Conservation (phyloP, 1,139 yeast genomes). For the Eremothecium cymbalariae region DNA sequence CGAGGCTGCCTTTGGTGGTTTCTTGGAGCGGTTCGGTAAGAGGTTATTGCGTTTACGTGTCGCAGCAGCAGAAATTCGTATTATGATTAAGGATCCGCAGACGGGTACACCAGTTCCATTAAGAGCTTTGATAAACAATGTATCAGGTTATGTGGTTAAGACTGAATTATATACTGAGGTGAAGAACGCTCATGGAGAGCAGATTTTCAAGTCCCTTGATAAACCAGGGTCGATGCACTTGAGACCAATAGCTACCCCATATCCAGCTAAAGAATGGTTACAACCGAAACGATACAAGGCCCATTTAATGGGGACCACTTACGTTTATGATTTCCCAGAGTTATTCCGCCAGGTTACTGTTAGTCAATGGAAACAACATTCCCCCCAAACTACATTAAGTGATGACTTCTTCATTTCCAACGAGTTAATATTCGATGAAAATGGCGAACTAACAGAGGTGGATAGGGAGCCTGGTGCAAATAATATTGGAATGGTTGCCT, state of each 20-base stretch:
- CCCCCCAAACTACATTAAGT: conserved; percentile 51
- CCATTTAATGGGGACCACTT: conserved; percentile 95
- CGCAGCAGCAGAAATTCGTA: conserved; percentile 94
- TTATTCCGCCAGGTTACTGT: conserved; percentile 88
- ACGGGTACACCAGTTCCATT: conserved; percentile 89
- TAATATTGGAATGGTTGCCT: conserved; percentile 95
- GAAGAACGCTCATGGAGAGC: conserved; percentile 82
- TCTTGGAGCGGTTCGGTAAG: conserved; percentile 95
- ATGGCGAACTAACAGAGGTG: conserved; percentile 77
- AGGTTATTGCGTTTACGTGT: conserved; percentile 94
- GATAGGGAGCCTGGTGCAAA: conserved; percentile 95
- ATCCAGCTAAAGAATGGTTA: conserved; percentile 94
- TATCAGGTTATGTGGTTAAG: conserved; percentile 94
- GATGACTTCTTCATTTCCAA: conserved; percentile 69
- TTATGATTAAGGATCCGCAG: conserved; percentile 82
- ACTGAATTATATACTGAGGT: conserved; percentile 92
- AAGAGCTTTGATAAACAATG: conserved; percentile 92
- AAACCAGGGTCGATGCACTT: conserved; percentile 95
- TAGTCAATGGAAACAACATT: conserved; percentile 71
- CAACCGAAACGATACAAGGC: conserved; percentile 99
- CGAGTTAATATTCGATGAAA: conserved; percentile 77
- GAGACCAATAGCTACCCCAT: conserved; percentile 91
- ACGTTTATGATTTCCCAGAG: conserved; percentile 97
- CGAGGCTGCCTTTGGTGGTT: conserved; percentile 95
- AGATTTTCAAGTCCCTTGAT: conserved; percentile 94